These are phyloP conservation scores for Podospora conica DNA, from an alignment of 495 filamentous ascomycete genomes.

Conservation along the genomic window DNA sequence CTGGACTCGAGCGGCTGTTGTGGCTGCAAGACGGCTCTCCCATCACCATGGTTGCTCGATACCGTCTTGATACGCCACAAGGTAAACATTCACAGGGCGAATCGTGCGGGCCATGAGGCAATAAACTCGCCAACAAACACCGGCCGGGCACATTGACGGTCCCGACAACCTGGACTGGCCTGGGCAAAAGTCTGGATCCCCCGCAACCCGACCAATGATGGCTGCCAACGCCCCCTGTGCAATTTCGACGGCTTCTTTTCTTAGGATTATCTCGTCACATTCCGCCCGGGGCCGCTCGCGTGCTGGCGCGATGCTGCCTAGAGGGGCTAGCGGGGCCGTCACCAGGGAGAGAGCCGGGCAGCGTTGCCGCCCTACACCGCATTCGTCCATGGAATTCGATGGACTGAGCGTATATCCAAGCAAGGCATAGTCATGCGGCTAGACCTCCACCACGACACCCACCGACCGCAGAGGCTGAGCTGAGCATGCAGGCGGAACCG, in stretches of 20 bases:
- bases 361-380: not conserved
- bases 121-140: not conserved
- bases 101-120: not conserved
- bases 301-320: not conserved
- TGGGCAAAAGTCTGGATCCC: not conserved
- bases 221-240: not conserved
- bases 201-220: not conserved
- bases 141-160: not conserved
- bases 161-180: not conserved
- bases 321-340: not conserved
- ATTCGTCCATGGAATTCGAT: not conserved
- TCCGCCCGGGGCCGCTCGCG: not conserved
- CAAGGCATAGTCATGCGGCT: not conserved
- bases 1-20: too few species aligned
- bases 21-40: not conserved
- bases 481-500: not conserved
- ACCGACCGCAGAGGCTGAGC: not conserved
- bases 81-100: not conserved
- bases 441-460: not conserved
- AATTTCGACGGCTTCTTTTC: not conserved
- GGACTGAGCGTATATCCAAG: not conserved
- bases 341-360: not conserved
- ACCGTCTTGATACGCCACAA: not conserved
- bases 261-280: not conserved
- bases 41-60: not conserved